Conservation (phyloP, 2,329 filamentous ascomycete genomes). For the Capronia epimyces region DNA sequence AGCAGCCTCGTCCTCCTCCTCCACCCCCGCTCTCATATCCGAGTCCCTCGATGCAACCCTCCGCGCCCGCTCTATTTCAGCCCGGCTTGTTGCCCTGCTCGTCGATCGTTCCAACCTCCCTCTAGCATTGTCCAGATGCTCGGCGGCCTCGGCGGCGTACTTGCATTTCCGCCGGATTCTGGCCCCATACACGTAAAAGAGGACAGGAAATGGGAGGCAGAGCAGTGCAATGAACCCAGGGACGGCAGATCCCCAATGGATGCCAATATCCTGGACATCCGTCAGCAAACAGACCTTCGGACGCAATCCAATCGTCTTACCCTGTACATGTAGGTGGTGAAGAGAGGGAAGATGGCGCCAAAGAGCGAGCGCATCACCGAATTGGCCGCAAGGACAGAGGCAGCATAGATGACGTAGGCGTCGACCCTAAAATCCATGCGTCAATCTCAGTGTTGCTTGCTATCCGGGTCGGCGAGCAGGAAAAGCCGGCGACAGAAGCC, state of each 20-base stretch:
- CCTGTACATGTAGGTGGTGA: conserved; percentile 42
- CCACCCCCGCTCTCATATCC: too few relatives aligned
- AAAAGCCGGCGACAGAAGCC: too few relatives aligned
- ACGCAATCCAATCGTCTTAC: too few relatives aligned
- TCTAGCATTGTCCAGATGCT: conserved; percentile 4
- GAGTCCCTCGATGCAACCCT: too few relatives aligned
- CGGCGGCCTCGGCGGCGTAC: conserved; percentile 10
- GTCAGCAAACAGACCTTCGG: too few relatives aligned
- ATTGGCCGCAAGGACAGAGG: conserved; percentile 37
- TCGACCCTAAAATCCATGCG: conserved; percentile 30
- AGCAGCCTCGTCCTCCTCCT: too few relatives aligned
- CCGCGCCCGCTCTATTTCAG: too few relatives aligned
- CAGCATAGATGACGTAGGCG: conserved; percentile 41
- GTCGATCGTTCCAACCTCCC: too few relatives aligned
- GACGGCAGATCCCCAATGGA: conserved; percentile 45
- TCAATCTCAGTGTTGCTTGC: too few relatives aligned
- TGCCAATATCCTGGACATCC: conserved; percentile 34
- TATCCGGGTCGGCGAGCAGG: too few relatives aligned
- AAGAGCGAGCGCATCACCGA: conserved; percentile 44
- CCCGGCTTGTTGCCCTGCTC: too few relatives aligned
- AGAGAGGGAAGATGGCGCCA: conserved; percentile 45
- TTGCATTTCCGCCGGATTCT: conserved; percentile 11
- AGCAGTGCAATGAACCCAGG: conserved; percentile 43
- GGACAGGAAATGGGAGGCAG: conserved; percentile 39
- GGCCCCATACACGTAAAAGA: conserved; percentile 20